Evolutionary conservation across 2,329 filamentous ascomycete genomes (phyloP).

Genomic region (Myriangium duriaei): DNA sequence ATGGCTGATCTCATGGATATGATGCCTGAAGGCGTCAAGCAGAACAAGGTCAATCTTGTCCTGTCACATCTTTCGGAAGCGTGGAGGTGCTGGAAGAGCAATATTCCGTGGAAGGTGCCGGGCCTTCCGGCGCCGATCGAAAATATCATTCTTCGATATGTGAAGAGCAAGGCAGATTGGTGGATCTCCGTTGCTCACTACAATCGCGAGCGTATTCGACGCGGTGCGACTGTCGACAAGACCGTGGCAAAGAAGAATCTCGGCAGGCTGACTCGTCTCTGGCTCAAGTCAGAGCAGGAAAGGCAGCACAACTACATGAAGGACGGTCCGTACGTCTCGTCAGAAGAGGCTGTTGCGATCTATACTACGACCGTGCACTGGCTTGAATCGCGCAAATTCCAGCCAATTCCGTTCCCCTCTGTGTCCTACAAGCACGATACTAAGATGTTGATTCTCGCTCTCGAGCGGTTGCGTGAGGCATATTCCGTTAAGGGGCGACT

Average conservation of each 20-base stretch:
- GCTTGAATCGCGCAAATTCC: constrained; percentile 96
- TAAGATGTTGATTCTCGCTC: constrained; percentile 90
- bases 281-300: constrained; percentile 97
- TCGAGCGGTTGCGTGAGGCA: constrained; percentile 84
- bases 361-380: constrained; percentile 98
- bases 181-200: constrained; percentile 99
- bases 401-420: constrained; percentile 95
- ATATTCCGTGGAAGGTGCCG: constrained; percentile 98
- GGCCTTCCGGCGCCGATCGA: constrained; percentile 93
- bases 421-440: constrained; percentile 99
- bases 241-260: constrained; percentile 99
- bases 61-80: constrained; percentile 94
- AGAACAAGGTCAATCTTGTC: constrained; percentile 98
- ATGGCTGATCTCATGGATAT: constrained; percentile 99
- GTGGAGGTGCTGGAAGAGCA: constrained; percentile 99
- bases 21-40: constrained; percentile 99
- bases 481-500: constrained; percentile 96
- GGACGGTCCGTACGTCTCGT: constrained; percentile 95
- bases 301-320: constrained; percentile 99
- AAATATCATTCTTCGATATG: constrained; percentile 96
- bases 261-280: constrained; percentile 82
- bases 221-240: constrained; percentile 96
- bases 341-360: constrained; percentile 95
- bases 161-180: constrained; percentile 99
- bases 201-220: constrained; percentile 90